Evolutionary conservation across 2,329 filamentous ascomycete genomes (phyloP), one percentile per base, ranked within the genome.

Genomic region (Trematosphaeria pertusa): DNA sequence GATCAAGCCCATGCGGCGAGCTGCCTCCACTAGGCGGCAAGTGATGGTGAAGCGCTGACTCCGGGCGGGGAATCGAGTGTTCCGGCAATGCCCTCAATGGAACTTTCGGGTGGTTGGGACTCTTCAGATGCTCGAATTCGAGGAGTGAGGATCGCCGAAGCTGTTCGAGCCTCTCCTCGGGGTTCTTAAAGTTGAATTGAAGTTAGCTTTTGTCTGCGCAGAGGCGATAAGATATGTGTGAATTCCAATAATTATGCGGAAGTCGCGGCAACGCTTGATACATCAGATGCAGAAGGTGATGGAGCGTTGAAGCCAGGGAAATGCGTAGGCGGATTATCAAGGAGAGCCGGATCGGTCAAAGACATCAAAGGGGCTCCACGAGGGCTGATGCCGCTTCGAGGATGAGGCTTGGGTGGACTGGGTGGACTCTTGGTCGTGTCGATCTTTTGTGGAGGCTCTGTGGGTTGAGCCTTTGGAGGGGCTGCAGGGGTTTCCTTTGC

Each of bases 131-230:
- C 46, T 74, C 70, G 52, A 74, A 64, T 49, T 74, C 72, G 52
- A 73, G 56, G 14, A 78, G 60, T 2, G 76, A 79, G 26, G 69
- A 73, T 19, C 74, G 70, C 33, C 76, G 73, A 9, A 80, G 71
- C 49, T 75, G 59, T 48, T 79, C 77, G 48, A 80, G 75, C 57
- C 74, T 73, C 35, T 69, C 67, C 32, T 64, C 59, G 1, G 77
- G 77, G 44, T 80, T 71, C 77, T 79, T 70, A n/a, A 53, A 14
- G 51, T 39, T 48, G 32, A 55, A 22, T 43, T 48, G 43, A 56
- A 62, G 61, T 72, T 54, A 71, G 64, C 62, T 54, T 61, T 47
- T 46, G 36, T 15, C 30, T 54, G 47, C 40, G 17, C 40, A 43
- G 14, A 43, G 32, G 14, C 21, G 37, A 41, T 14, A 33, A 37